Base-by-base conservation (phyloP, 108 stramenopile genomes). In the Epithemia pelagica region DNA sequence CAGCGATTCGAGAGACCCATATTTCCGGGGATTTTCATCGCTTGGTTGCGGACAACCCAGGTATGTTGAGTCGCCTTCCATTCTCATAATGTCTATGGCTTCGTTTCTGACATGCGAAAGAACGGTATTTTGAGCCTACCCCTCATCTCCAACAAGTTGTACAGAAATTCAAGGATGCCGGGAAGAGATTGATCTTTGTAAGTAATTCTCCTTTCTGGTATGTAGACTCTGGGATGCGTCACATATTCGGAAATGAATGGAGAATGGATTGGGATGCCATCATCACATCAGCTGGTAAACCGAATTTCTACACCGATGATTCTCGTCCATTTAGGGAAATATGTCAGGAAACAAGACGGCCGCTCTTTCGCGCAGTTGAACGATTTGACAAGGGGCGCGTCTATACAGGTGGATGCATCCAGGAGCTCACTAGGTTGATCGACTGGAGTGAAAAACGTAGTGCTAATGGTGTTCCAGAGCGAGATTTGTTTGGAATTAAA, bases 21-120 rank as follows among this genome's bases (percentile, higher is more conserved):
- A 74, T 91, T n/a, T 81, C 79, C n/a, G 96, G 96, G 29, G 89
- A 92, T 54, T 96, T 97, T 86, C 97, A 98, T 74, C 69, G 91
- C 25, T 51, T 76, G 54, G 95, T 98, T 10, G 91, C 94, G 32
- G 56, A 64, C 28, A 72, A 92, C 66, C 92, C 92, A 22, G 78
- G 56, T 58, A 27, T 8, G 56, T 46, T 58, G 56, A 46, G 37
- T 46, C 10, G 37, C 37, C 15, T 46, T 46, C 37, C 15, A 46
- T 10, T n/a, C n/a, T n/a, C n/a, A n/a, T n/a, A n/a, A n/a, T n/a
- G n/a, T n/a, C n/a, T n/a, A n/a, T n/a, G n/a, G 15, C 15, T 46
- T 46, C 15, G 15, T 46, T 15, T 15, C 15, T 46, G 37, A 46
- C 15, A 46, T 21, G 7, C 21, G 5, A 7, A 23, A 37, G 75